These are phyloP conservation scores for Misopates orontium DNA, from an alignment of 257 asterid species.

Conservation along the genomic window DNA sequence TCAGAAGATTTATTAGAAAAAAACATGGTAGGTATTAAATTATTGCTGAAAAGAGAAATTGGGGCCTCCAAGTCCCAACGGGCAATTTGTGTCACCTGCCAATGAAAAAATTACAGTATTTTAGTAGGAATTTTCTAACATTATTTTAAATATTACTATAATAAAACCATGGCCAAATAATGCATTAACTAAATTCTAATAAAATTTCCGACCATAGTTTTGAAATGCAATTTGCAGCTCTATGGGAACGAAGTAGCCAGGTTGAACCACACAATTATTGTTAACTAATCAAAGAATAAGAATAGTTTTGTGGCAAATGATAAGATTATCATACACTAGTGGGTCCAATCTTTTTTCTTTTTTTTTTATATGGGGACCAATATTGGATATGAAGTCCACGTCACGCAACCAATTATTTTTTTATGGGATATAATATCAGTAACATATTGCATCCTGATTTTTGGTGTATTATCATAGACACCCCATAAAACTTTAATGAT, in stretches of 20 bases:
- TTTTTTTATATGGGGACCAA: too few species aligned
- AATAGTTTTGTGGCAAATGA: not conserved
- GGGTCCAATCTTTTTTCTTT: not conserved
- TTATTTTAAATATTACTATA: too few species aligned
- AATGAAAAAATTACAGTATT: too few species aligned
- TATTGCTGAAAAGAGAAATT: not conserved
- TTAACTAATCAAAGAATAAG: not conserved
- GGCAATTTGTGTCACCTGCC: not conserved
- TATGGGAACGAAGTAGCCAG: not conserved
- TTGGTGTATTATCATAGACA: too few species aligned
- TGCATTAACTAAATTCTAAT: not conserved
- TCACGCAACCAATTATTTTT: conserved; percentile 25
- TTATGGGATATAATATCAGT: not conserved
- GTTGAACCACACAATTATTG: not conserved
- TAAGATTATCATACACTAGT: not conserved
- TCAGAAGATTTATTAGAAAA: not conserved
- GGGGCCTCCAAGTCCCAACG: not conserved
- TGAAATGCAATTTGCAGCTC: not conserved
- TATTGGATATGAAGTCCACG: conserved; percentile 31
- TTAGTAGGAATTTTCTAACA: too few species aligned
- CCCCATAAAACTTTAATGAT: too few species aligned
- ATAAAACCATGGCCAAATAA: not conserved
- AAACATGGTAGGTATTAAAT: not conserved
- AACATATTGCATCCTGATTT: too few species aligned
- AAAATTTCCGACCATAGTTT: too few species aligned